Evolutionary conservation across 129 eudicot genomes (phyloP).

Genomic region (Erigeron canadensis): DNA sequence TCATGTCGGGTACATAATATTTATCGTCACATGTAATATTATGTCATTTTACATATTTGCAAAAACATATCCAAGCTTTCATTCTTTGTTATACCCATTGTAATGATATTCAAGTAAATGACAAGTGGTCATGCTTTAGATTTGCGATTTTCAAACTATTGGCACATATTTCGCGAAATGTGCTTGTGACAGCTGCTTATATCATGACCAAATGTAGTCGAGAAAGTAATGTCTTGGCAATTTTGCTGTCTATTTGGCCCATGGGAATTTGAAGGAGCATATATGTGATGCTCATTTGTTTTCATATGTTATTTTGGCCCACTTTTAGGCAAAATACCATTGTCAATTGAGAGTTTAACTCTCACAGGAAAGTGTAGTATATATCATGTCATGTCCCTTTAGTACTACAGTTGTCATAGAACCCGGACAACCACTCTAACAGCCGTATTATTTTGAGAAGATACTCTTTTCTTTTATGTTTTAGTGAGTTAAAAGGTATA

Average conservation of each 20-base stretch:
- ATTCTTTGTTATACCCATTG: not conserved
- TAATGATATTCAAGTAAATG: not conserved
- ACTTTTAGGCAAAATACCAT: not conserved
- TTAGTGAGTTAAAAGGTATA: no score
- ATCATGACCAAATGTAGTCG: not conserved
- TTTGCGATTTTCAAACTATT: not conserved
- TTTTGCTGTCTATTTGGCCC: not conserved
- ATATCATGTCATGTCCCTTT: no score
- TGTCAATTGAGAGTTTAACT: no score
- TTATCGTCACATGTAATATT: conserved; percentile 10
- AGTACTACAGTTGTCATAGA: no score
- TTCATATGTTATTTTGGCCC: not conserved
- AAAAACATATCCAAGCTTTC: conserved; percentile 7
- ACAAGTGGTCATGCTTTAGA: not conserved
- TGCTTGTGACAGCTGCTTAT: not conserved
- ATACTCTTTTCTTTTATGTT: no score
- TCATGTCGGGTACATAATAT: conserved; percentile 19
- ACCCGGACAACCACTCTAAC: no score
- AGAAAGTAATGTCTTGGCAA: not conserved
- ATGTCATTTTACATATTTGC: not conserved
- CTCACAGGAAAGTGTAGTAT: no score
- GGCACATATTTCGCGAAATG: not conserved
- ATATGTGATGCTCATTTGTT: not conserved
- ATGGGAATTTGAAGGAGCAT: not conserved
- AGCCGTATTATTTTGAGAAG: no score